phyloP scores from a whole-genome alignment of 305 asterid species.

The Nicotiana rustica region DNA sequence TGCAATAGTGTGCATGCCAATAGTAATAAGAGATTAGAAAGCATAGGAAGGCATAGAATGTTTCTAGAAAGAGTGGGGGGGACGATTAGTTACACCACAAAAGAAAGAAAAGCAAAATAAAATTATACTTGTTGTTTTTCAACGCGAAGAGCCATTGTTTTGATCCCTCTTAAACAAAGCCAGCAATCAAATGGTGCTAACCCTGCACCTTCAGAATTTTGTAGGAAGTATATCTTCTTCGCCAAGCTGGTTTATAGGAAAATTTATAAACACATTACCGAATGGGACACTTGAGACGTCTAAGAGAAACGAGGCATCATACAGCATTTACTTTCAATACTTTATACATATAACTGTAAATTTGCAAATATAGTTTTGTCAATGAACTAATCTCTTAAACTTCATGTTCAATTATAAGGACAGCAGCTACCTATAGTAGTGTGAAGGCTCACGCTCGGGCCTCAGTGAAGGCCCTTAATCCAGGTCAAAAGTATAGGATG shows the following conservation, averaged over 20 bases:
- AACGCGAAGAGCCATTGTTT: slow-evolving; percentile 84
- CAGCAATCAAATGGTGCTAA: slow-evolving; percentile 96
- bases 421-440: slow-evolving; percentile 2
- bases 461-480: background rate
- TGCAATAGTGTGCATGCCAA: slow-evolving; percentile 4
- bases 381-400: background rate
- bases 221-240: slow-evolving; percentile 73
- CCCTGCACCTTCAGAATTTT: slow-evolving; percentile 94
- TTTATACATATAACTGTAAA: background rate
- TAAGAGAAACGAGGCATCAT: slow-evolving; percentile 33
- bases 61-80: background rate
- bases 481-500: background rate
- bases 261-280: slow-evolving; percentile 34
- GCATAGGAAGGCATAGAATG: background rate
- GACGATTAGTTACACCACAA: background rate
- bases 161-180: slow-evolving; percentile 90
- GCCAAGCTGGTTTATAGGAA: slow-evolving; percentile 60
- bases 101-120: slow-evolving; percentile 50
- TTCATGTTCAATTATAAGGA: slow-evolving; percentile 6
- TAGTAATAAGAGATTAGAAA: slow-evolving; percentile 7
- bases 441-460: background rate
- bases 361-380: background rate
- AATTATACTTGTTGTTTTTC: slow-evolving; percentile 47
- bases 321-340: background rate
- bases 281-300: slow-evolving; percentile 30